Conservation (phyloP, 1,284 basidiomycete genomes). For the Tilletia indica region DNA sequence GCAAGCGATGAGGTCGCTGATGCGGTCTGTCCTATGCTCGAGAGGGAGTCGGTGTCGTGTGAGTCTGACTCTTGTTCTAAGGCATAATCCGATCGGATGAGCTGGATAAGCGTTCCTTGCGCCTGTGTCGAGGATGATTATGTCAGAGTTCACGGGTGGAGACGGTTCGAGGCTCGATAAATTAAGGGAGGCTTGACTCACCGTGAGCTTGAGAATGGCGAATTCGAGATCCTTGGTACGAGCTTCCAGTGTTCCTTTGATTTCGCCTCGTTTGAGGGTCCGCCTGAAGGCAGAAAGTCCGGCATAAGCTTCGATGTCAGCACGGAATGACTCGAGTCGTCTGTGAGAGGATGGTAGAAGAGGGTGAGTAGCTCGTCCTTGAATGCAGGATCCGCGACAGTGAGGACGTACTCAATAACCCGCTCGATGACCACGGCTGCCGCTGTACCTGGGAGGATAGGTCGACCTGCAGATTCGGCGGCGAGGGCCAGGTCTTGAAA, state of each 20-base stretch:
- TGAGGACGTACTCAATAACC: neutral
- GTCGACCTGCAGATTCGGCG: neutral
- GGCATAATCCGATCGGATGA: too few species aligned
- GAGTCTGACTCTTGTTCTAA: too few species aligned
- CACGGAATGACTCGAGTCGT: neutral
- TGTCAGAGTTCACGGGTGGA: neutral
- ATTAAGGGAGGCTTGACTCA: neutral
- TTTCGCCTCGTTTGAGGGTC: conserved; percentile 57
- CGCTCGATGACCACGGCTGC: neutral
- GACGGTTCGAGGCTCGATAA: neutral
- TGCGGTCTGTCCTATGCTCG: too few species aligned
- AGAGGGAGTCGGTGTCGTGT: too few species aligned
- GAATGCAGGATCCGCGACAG: too few species aligned
- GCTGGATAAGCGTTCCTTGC: too few species aligned
- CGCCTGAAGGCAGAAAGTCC: neutral
- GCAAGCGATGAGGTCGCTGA: too few species aligned
- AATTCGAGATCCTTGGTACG: neutral
- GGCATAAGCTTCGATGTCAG: neutral
- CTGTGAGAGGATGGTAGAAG: neutral
- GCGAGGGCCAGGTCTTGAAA: neutral
- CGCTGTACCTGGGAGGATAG: neutral
- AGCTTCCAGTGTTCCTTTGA: neutral
- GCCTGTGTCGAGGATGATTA: neutral
- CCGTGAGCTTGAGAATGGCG: neutral
- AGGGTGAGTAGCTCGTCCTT: neutral